Percentiles rank a stretch among this genome's conserved stretches.
Conservation (phyloP, 768 basidiomycete species). For the Lanmaoa rubissima region DNA sequence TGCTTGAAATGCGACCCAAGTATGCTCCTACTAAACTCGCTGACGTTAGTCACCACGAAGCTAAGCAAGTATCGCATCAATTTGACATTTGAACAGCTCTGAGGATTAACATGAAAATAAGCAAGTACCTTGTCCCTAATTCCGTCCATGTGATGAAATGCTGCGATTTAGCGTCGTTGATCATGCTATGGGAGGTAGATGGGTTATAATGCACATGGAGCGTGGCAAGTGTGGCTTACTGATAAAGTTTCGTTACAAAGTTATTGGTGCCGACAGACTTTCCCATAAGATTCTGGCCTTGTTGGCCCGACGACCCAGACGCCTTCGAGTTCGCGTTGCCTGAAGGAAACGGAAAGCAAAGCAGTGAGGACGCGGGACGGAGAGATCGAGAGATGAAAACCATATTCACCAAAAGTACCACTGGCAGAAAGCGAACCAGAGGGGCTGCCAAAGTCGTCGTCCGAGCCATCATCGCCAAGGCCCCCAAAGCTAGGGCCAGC, state of each 20-base stretch:
- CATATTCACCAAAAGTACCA: slow-evolving; percentile 8
- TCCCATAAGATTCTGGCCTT: slow-evolving; percentile 55
- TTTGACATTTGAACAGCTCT: background rate
- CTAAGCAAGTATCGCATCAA: slow-evolving; percentile 27
- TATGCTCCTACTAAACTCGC: slow-evolving; percentile 82
- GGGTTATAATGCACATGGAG: background rate
- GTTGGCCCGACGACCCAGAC: slow-evolving; percentile 16
- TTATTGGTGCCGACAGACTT: slow-evolving; percentile 74
- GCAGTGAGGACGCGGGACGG: background rate
- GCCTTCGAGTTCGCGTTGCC: slow-evolving; percentile 14
- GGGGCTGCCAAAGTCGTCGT: slow-evolving; percentile 24
- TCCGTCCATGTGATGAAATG: slow-evolving; percentile 85
- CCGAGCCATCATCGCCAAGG: slow-evolving; percentile 26
- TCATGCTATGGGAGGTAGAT: slow-evolving; percentile 56
- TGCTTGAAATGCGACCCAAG: slow-evolving; percentile 88
- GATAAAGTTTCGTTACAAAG: slow-evolving; percentile 86
- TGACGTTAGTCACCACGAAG: slow-evolving; percentile 83
- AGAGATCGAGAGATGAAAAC: background rate
- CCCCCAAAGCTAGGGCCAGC: slow-evolving; percentile 28
- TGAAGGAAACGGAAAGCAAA: background rate
- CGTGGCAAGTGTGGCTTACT: slow-evolving; percentile 46
- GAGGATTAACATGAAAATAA: background rate
- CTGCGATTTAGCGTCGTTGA: slow-evolving; percentile 76
- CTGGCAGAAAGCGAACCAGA: slow-evolving; percentile 15
- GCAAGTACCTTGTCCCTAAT: slow-evolving; percentile 58